A percentile compares a stretch with the other conserved stretches of the same genome.
Evolutionary conservation across 768 basidiomycete genomes (phyloP).

Genomic region (Mrakia gelida): DNA sequence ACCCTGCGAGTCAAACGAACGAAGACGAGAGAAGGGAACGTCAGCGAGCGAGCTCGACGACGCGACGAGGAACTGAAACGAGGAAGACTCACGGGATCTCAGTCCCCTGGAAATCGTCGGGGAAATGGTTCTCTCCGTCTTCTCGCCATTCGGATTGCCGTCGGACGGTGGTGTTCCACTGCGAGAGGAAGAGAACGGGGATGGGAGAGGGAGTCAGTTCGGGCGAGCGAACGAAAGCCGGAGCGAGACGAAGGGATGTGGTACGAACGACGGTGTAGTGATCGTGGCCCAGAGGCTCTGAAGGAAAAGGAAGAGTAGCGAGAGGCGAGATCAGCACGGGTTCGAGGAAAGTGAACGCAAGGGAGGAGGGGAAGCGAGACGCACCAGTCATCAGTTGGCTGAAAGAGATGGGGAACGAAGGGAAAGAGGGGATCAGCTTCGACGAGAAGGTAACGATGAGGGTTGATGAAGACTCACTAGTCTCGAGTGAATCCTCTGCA

Average conservation of each 20-base stretch:
- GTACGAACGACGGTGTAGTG: constrained; percentile 18
- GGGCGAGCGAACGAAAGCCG: neutral
- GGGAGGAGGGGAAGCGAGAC: neutral
- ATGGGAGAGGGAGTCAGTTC: neutral
- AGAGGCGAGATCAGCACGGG: too few relatives aligned
- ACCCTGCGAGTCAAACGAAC: neutral
- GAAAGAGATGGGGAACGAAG: neutral
- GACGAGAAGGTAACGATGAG: neutral
- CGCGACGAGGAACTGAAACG: neutral
- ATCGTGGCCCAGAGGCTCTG: constrained; percentile 8
- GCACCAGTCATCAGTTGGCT: constrained; percentile 19
- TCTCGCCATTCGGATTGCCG: constrained; percentile 5
- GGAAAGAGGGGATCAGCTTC: neutral
- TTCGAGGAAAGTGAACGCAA: neutral
- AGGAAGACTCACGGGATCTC: constrained; percentile 7
- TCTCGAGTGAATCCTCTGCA: constrained; percentile 19
- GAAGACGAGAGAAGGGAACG: neutral
- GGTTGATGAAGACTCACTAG: neutral
- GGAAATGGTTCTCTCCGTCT: constrained; percentile 7
- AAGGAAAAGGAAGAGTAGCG: neutral
- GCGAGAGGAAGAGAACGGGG: neutral
- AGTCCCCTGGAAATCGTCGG: constrained; percentile 18
- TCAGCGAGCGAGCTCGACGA: neutral
- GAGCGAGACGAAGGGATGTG: too few relatives aligned
- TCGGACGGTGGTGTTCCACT: constrained; percentile 20